phyloP scores from a whole-genome alignment of 2,329 filamentous ascomycete genomes.

The Ophiobolus disseminans region DNA sequence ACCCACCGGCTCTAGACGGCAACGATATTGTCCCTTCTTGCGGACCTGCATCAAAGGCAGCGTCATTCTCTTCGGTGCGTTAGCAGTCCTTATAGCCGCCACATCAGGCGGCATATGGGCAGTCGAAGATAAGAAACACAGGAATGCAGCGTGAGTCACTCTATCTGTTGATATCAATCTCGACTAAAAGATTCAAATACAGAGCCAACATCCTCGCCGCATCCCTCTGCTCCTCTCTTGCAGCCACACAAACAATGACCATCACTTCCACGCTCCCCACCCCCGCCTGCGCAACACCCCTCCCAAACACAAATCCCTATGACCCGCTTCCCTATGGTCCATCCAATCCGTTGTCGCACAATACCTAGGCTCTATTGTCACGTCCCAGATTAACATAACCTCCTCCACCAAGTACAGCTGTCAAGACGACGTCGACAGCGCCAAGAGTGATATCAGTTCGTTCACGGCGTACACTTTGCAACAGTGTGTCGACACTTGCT shows the following conservation, averaged over 20 bases:
- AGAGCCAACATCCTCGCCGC: too few relatives aligned
- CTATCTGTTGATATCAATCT: too few relatives aligned
- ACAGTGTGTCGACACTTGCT: neutral
- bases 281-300: neutral
- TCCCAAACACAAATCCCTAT: neutral
- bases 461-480: neutral
- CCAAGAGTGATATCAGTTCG: neutral
- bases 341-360: neutral
- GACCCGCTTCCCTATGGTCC: neutral
- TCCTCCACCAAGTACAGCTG: neutral
- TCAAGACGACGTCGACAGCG: neutral
- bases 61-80: too few relatives aligned
- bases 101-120: too few relatives aligned
- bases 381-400: neutral
- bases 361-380: neutral
- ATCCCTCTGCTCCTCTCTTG: neutral
- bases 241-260: neutral
- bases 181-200: too few relatives aligned
- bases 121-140: too few relatives aligned
- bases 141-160: too few relatives aligned
- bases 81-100: too few relatives aligned
- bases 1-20: too few relatives aligned
- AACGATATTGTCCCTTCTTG: too few relatives aligned
- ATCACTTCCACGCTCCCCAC: neutral
- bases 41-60: too few relatives aligned